phyloP scores from a whole-genome alignment of 257 asterid genomes.

The Voacanga thouarsii region DNA sequence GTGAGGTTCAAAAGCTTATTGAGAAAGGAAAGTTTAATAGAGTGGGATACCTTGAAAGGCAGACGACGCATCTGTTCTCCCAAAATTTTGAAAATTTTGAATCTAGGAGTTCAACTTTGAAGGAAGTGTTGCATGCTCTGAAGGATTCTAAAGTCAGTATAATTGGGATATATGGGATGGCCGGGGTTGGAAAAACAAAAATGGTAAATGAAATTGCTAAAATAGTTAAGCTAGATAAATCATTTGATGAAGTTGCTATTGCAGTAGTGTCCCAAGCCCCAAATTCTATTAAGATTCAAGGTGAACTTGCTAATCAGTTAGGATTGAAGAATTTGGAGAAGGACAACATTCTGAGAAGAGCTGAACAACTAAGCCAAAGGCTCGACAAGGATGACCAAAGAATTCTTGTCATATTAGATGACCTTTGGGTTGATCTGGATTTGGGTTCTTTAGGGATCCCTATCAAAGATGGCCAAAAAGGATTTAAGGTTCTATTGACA shows the following conservation, averaged over 20 bases:
- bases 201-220: neutral
- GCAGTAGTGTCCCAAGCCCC: slow-evolving; percentile 11
- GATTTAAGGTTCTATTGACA: slow-evolving; percentile 7
- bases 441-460: slow-evolving; percentile 19
- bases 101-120: neutral
- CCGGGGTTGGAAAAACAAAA: neutral
- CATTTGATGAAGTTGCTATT: slow-evolving; percentile 11
- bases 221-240: neutral
- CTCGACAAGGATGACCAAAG: slow-evolving; percentile 3
- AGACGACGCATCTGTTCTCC: neutral
- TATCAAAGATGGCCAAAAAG: neutral
- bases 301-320: slow-evolving; percentile 5
- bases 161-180: slow-evolving; percentile 2
- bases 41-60: neutral
- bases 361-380: slow-evolving; percentile 1
- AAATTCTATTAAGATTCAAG: slow-evolving; percentile 1
- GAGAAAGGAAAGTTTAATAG: neutral
- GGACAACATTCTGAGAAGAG: neutral
- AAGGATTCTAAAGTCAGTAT: neutral
- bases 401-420: slow-evolving; percentile 19
- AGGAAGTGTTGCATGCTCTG: neutral
- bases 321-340: neutral
- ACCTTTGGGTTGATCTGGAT: slow-evolving; percentile 14
- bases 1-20: neutral
- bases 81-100: neutral